Evolutionary conservation across 495 filamentous ascomycete species (phyloP), one percentile per base, ranked within the genome.

Genomic region (Xylaria curta): DNA sequence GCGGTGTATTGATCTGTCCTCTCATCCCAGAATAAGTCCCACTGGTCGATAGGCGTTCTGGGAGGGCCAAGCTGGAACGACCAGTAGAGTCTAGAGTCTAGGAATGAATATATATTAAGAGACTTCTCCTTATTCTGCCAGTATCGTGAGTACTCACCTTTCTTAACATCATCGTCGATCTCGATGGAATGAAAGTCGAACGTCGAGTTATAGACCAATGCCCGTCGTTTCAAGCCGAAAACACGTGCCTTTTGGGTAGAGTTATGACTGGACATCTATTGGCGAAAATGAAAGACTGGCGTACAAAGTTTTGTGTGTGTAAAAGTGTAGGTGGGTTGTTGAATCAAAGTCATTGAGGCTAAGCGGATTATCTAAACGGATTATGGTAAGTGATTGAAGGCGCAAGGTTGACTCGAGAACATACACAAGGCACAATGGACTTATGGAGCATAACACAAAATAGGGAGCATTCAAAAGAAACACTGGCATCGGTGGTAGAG

Each of bases 1-100:
- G 44, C 63, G 3, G 21, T 66, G 1, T 28, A 17, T 2, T 21
- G 26, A 17, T 51, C 63, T 24, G 42, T 19, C 15, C 33, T 24
- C 44, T 66, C 63, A 15, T 66, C 42, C 10, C 51, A 19, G 63
- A 49, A 66, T 15, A 66, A 66, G 44, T 66, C 46, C 63, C 44
- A 66, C 17, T 44, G 33, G 51, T 66, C 44, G 21, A 26, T 15
- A 51, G 26, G 44, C 38, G 42, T 47, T n/a, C 7, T 66, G 13
- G 44, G 63, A 51, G 62, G 62, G 24, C 44, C 63, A 24, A 51
- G 63, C 28, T 66, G 24, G 44, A 66, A 66, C 36, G 63, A 36
- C 63, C 63, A 51, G 28, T 66, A 66, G 46, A 51, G 44, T 28
- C 51, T 44, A 28, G 33, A 36, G 17, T 66, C 63, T 66, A 13